Base-by-base conservation (phyloP, 352 stramenopile genomes). In the Pythium pyrilobum region DNA sequence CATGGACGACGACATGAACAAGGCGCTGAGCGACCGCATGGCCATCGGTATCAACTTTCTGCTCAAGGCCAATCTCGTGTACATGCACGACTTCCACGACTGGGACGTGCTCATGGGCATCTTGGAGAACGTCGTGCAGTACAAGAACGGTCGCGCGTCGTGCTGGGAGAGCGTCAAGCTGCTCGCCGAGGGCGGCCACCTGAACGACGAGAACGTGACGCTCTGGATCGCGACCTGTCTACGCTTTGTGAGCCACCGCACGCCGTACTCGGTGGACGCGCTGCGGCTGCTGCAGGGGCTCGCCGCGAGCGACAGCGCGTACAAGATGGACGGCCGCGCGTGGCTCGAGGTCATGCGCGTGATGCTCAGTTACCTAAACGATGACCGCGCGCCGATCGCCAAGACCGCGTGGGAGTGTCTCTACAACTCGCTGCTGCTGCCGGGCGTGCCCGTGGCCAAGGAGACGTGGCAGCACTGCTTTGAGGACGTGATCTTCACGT, bases 341-440 rank as follows among this genome's bases (percentile, higher is more conserved):
- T 95, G 84, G 84, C 66, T 95, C 39, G 74, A 92, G 56, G 71
- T 95, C 12, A 91, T 95, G 81, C 81, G 72, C 5, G 80, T 92
- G 49, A 92, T 95, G 78, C 74, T 95, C 1, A 78, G 70, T 28
- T 95, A 92, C 51, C 27, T 95, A 31, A 77, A 85, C 37, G 84
- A 95, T 36, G 84, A 90, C 53, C 81, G 84, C 28, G 62, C 73
- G 10, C 71, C 77, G 12, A 79, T 95, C 27, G 76, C 81, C 33
- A 91, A 90, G 66, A 90, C 81, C 0, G 74, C 84, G 21, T 95
- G 81, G 81, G 81, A 92, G 52, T 91, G 84, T 50, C 56, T 95
- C 21, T 84, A 89, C 60, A 88, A 87, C 38, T 92, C 80, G 28
- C 64, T 95, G 21, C 37, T 95, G 51, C 64, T 89, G 7, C 81